Base-by-base conservation (phyloP, 495 filamentous ascomycete genomes). In the Bacidia gigantensis region DNA sequence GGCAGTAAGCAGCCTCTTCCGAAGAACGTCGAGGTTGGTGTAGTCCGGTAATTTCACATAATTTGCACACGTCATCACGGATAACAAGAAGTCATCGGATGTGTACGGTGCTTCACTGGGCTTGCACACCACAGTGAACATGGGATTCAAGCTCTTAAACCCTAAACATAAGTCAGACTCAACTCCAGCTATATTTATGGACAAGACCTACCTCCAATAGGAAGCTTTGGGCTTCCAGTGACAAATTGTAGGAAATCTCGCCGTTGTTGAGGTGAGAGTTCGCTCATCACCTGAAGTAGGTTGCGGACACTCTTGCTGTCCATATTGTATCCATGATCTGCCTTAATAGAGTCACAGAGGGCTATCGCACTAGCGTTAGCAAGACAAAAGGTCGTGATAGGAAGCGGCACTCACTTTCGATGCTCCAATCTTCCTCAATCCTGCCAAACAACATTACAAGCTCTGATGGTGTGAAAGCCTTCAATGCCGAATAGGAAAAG, bases 61-160 rank as follows among this genome's bases (percentile, higher is more conserved):
- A 64, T 99, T 99, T 64, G 95, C 92, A 65, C 93, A 97, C 42
- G 93, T 99, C 93, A 99, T 99, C 62, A 97, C 93, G 61, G 89
- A 96, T 22, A 93, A 89, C 29, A 99, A 75, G 58, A 96, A 97
- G 67, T 97, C 93, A 63, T 99, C 93, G 2, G 92, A 93, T 7
- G 83, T 85, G 65, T 88, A 93, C 1, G 92, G 92, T 7, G 87
- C 81, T 60, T 99, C 93, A 70, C 87, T 94, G 5, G 92, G 90
- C 65, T 94, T 95, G 72, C 93, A 97, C 17, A 99, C 93, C 39
- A 99, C 93, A 9, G 93, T 99, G 64, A 99, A 95, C 75, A 97
- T 93, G 5, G 93, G 93, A 2, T 86, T 97, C 32, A 99, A 77
- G 67, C 79, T 83, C 72, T 92, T 95, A 80, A 99, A 99, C 44